A percentile compares a stretch with the other conserved stretches of the same genome.
phyloP scores from a whole-genome alignment of 179 eudicot species.

The Vitellaria paradoxa region DNA sequence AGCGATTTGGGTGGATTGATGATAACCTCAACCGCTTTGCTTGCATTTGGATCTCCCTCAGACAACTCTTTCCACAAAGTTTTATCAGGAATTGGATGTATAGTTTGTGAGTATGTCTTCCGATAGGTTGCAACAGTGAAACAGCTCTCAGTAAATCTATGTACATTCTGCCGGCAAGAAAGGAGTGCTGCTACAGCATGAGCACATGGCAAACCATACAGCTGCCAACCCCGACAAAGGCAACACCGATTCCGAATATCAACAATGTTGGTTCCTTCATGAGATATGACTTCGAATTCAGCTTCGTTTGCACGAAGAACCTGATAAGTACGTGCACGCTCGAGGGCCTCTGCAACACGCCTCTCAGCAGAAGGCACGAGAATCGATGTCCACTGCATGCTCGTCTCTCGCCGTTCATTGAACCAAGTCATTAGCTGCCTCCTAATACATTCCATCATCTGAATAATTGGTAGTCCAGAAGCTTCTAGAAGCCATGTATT shows the following conservation, averaged over 20 bases:
- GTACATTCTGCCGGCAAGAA: slow-evolving; percentile 85
- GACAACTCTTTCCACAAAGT: slow-evolving; percentile 55
- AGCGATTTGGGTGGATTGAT: slow-evolving; percentile 49
- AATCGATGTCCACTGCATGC: slow-evolving; percentile 72
- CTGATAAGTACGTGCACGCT: slow-evolving; percentile 75
- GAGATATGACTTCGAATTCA: slow-evolving; percentile 88
- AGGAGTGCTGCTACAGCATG: slow-evolving; percentile 87
- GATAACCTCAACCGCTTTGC: slow-evolving; percentile 22
- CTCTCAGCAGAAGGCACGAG: slow-evolving; percentile 87
- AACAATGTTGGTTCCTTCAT: slow-evolving; percentile 62
- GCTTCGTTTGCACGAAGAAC: slow-evolving; percentile 96
- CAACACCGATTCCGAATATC: slow-evolving; percentile 70
- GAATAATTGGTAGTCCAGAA: slow-evolving; percentile 81
- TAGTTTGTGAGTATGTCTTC: slow-evolving; percentile 69
- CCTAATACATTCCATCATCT: slow-evolving; percentile 87
- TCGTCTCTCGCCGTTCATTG: slow-evolving; percentile 58
- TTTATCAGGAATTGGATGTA: slow-evolving; percentile 76
- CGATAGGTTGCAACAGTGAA: slow-evolving; percentile 72
- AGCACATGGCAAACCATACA: slow-evolving; percentile 73
- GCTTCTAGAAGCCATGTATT: slow-evolving; percentile 81
- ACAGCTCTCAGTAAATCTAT: slow-evolving; percentile 78
- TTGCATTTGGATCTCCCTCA: slow-evolving; percentile 28
- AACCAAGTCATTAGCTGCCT: slow-evolving; percentile 74
- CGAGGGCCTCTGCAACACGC: slow-evolving; percentile 69
- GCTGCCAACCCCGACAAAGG: slow-evolving; percentile 75